phyloP scores from a whole-genome alignment of 805 yeast species.

The Yarrowia sp. region DNA sequence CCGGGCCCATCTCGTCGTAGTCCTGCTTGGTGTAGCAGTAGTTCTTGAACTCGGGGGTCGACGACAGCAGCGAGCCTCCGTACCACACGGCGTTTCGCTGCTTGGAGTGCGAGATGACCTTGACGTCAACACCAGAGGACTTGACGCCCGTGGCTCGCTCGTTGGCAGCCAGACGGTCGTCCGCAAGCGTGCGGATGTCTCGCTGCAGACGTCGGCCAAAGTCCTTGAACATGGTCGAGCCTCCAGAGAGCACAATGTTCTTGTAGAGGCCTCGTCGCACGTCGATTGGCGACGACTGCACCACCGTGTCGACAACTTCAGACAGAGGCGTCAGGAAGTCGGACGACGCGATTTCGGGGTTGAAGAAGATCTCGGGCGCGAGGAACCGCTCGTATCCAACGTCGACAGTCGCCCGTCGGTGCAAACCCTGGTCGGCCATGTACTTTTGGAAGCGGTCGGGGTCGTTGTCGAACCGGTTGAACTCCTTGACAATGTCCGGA shows the following conservation, averaged over 20 bases:
- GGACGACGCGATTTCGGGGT: conserved; percentile 93
- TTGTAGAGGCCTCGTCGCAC: conserved; percentile 95
- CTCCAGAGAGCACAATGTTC: conserved; percentile 95
- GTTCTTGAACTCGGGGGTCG: conserved; percentile 92
- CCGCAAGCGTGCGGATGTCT: conserved; percentile 83
- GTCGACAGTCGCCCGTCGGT: conserved; percentile 68
- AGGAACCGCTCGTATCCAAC: conserved; percentile 96
- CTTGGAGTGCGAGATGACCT: conserved; percentile 93
- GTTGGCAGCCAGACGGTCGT: conserved; percentile 78
- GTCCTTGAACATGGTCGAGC: conserved; percentile 98
- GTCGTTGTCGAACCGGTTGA: conserved; percentile 88
- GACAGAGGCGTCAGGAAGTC: conserved; percentile 96
- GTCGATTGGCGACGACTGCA: conserved; percentile 94
- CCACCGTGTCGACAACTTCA: conserved; percentile 90
- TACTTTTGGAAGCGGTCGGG: conserved; percentile 93
- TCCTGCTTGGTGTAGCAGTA: conserved; percentile 97
- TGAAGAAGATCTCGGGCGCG: conserved; percentile 99
- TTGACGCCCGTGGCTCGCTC: conserved; percentile 72
- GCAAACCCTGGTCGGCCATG: conserved; percentile 73
- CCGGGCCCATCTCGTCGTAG: conserved; percentile 97
- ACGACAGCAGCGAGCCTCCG: conserved; percentile 96
- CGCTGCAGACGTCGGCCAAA: conserved; percentile 97
- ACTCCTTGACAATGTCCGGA: conserved; percentile 96
- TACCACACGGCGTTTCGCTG: conserved; percentile 99
- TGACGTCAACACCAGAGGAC: conserved; percentile 93